Evolutionary conservation across 108 stramenopile species (phyloP), one percentile per base, ranked within the genome.

Genomic region (Aurantiochytrium sp.): DNA sequence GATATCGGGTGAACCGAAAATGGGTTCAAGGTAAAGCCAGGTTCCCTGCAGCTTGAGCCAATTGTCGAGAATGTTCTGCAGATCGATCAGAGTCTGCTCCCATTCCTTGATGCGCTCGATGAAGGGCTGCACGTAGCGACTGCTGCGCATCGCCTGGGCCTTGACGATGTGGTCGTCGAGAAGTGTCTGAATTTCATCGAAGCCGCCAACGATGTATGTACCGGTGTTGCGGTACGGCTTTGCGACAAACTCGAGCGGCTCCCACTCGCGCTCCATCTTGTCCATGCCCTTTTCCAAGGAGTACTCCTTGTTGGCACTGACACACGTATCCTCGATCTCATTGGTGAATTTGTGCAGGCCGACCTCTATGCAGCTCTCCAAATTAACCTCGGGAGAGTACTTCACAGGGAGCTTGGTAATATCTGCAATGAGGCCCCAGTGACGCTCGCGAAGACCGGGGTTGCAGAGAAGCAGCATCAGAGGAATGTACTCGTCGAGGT

Each of bases 141-240:
- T 93, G 29, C 91, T 91, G 5, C 90, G 60, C 95, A 95, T 95
- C 59, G 95, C 93, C 90, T 94, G 94, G 16, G 94, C 92, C 89
- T 95, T 95, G 55, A 95, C 94, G 73, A 95, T 94, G 53, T 95
- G 95, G 88, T 95, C 95, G 64, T 95, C 95, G 58, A 95, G 88
- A 47, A 95, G 93, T 60, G 94, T 92, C 88, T 95, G 95, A 35
- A 93, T 92, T 72, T 95, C 94, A 55, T 95, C 95, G 29, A 93
- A 87, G 35, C 73, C 72, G 23, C 91, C 55, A 12, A 95, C 88
- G 29, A 95, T 95, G 58, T 90, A 83, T 6, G 95, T 94, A 35
- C 95, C 94, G 1, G 93, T 93, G 89, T 93, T 88, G 1, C 93
- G 88, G 88, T 95, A 92, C 23, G 92, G 58, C 88, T 95, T 95